These are phyloP conservation scores for Didymella exigua DNA, from an alignment of 2,329 filamentous ascomycete genomes.

Conservation along the genomic window DNA sequence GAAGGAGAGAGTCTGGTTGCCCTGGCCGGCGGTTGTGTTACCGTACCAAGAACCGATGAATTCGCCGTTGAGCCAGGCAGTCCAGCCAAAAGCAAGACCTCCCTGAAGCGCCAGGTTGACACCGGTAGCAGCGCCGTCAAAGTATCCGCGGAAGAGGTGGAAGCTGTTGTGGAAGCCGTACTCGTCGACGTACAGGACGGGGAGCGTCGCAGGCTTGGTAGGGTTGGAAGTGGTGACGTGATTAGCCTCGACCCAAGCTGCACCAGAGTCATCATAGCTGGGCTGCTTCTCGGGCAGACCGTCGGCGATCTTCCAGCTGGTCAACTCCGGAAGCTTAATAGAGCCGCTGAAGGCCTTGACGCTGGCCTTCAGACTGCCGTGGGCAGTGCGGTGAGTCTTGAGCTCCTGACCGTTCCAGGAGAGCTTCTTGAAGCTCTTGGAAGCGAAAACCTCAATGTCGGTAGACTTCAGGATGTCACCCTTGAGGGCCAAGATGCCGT, in stretches of 20 bases:
- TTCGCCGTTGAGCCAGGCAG: slow-evolving; percentile 62
- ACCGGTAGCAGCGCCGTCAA: slow-evolving; percentile 47
- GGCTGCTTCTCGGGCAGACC: slow-evolving; percentile 56
- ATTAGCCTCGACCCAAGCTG: slow-evolving; percentile 52
- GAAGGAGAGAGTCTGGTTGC: slow-evolving; percentile 57
- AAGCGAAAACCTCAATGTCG: slow-evolving; percentile 47
- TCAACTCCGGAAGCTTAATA: slow-evolving; percentile 50
- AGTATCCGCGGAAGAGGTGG: slow-evolving; percentile 51
- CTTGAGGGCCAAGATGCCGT: slow-evolving; percentile 36
- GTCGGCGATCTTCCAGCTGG: slow-evolving; percentile 56
- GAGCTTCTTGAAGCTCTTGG: slow-evolving; percentile 33
- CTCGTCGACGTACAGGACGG: slow-evolving; percentile 51
- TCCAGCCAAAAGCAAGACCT: slow-evolving; percentile 63
- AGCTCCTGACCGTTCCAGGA: slow-evolving; percentile 48
- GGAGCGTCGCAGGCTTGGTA: slow-evolving; percentile 46
- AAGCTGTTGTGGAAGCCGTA: slow-evolving; percentile 52
- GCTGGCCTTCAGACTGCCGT: slow-evolving; percentile 46
- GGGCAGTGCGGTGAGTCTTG: slow-evolving; percentile 37
- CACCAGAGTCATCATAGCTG: slow-evolving; percentile 52
- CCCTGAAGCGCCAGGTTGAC: slow-evolving; percentile 60
- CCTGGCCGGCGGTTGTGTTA: slow-evolving; percentile 47
- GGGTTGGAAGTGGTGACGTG: slow-evolving; percentile 48
- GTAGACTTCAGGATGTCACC: slow-evolving; percentile 46
- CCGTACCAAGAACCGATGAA: slow-evolving; percentile 64
- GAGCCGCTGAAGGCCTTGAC: slow-evolving; percentile 32